These are phyloP conservation scores for Aspergillus sp. DNA, from an alignment of 2,329 filamentous ascomycete species.

Conservation along the genomic window DNA sequence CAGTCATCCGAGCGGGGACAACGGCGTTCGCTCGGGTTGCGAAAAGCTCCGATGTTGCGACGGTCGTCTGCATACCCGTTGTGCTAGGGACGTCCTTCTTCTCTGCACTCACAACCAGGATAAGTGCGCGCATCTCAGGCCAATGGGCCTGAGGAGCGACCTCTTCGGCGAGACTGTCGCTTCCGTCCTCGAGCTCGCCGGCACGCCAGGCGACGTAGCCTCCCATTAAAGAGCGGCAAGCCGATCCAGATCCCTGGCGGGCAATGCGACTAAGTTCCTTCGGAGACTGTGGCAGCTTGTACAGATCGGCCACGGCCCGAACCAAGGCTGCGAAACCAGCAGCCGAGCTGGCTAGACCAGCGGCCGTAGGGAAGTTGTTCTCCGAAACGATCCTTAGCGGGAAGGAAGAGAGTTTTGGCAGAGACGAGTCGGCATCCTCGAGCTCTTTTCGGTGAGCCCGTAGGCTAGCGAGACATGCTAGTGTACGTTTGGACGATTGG, in stretches of 20 bases:
- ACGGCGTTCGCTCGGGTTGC: slow-evolving; percentile 70
- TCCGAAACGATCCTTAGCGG: slow-evolving; percentile 86
- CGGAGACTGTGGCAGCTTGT: slow-evolving; percentile 76
- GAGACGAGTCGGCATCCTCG: slow-evolving; percentile 67
- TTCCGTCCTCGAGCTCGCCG: slow-evolving; percentile 73
- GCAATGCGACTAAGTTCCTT: slow-evolving; percentile 86
- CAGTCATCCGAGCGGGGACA: slow-evolving; percentile 78
- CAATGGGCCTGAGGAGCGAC: slow-evolving; percentile 88
- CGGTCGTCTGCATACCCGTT: slow-evolving; percentile 95
- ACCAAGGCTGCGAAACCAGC: slow-evolving; percentile 69
- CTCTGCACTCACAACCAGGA: slow-evolving; percentile 86
- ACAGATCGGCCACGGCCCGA: slow-evolving; percentile 83
- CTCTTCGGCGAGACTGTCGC: slow-evolving; percentile 83
- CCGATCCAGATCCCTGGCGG: slow-evolving; percentile 89
- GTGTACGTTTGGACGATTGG: slow-evolving; percentile 76
- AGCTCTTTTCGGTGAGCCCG: slow-evolving; percentile 73
- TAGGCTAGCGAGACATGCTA: slow-evolving; percentile 88
- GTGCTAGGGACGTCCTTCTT: slow-evolving; percentile 96
- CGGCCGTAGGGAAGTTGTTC: slow-evolving; percentile 99
- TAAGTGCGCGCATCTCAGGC: slow-evolving; percentile 89
- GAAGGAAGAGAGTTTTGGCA: slow-evolving; percentile 77
- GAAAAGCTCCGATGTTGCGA: slow-evolving; percentile 88
- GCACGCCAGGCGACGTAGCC: slow-evolving; percentile 95
- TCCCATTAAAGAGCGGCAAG: slow-evolving; percentile 88
- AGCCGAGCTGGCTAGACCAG: slow-evolving; percentile 71